phyloP scores from a whole-genome alignment of 106 monocot genomes.

The Dendrobium chrysotoxum region DNA sequence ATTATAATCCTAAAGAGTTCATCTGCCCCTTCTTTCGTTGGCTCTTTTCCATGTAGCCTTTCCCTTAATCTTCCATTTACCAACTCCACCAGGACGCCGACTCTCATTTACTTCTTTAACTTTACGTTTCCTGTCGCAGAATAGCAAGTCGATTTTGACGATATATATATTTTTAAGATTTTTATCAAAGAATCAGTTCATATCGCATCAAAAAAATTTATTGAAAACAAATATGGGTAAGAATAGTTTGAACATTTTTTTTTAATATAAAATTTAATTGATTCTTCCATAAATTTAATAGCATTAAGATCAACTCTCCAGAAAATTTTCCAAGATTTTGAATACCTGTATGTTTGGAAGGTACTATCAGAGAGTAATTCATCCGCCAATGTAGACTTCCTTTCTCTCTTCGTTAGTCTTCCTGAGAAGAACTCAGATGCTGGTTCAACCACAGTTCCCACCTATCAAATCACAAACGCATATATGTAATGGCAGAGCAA shows the following conservation, averaged over 20 bases:
- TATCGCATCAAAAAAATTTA: no score
- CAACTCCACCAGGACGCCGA: constrained; percentile 26
- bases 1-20: neutral
- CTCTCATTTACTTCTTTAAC: constrained; percentile 45
- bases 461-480: constrained; percentile 13
- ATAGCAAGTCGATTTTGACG: neutral
- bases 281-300: no score
- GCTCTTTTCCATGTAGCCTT: constrained; percentile 37
- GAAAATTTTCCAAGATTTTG: no score
- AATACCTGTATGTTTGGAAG: constrained; percentile 61
- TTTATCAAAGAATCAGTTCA: no score
- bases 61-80: constrained; percentile 78
- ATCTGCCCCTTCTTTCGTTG: constrained; percentile 33
- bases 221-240: no score
- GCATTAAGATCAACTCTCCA: no score
- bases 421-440: constrained; percentile 72
- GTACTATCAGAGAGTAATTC: constrained; percentile 60
- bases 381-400: constrained; percentile 72
- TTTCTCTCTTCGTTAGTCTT: constrained; percentile 77
- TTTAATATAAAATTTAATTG: no score
- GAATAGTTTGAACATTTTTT: no score
- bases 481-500: neutral
- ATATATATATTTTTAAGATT: no score
- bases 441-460: constrained; percentile 80
- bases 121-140: constrained; percentile 50